Base-by-base conservation (phyloP, 2,329 filamentous ascomycete genomes). In the Epichloe coenophiala region DNA sequence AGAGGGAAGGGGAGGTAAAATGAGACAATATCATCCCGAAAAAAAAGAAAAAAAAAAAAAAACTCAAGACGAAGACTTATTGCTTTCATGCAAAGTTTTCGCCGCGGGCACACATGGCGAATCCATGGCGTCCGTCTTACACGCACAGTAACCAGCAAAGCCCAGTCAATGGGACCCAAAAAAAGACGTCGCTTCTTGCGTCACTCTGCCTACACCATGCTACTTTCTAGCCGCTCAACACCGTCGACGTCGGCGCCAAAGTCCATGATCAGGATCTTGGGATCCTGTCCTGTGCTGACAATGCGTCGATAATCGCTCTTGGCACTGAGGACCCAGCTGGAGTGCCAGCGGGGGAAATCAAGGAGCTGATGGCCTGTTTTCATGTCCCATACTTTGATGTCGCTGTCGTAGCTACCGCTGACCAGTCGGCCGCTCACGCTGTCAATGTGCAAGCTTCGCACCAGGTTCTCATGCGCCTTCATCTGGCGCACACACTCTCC, bases 251-350 rank as follows among this genome's bases (percentile, higher is more conserved):
- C 74, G 17, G 74, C 73, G 33, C 81, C 93, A 70, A 97, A 98
- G 69, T 98, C 93, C 75, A 97, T 84, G 53, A 98, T 85, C 52
- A 97, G 71, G 48, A 94, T 89, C 63, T 94, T 84, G 36, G 90
- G 86, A 61, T 96, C 90, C 67, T 98, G 93, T 47, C 90, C 93
- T 1, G 91, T 95, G 59, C 88, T 93, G 55, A 98, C 87, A 55
- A 98, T 93, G 54, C 93, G 81, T 53, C 91, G 78, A 67, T 97
- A 97, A 64, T 98, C 91, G 55, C 87, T 90, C 75, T 96, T 96
- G 48, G 93, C 93, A 56, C 88, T 90, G 53, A 98, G 71, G 61
- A 98, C 94, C 93, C 93, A 98, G 68, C 88, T 95, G 11, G 85
- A 84, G 52, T 95, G 95, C 89, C 90, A 97, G 86, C 2, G 23